phyloP scores from a whole-genome alignment of 2,329 filamentous ascomycete genomes.

The Pestalotiopsis sp. region DNA sequence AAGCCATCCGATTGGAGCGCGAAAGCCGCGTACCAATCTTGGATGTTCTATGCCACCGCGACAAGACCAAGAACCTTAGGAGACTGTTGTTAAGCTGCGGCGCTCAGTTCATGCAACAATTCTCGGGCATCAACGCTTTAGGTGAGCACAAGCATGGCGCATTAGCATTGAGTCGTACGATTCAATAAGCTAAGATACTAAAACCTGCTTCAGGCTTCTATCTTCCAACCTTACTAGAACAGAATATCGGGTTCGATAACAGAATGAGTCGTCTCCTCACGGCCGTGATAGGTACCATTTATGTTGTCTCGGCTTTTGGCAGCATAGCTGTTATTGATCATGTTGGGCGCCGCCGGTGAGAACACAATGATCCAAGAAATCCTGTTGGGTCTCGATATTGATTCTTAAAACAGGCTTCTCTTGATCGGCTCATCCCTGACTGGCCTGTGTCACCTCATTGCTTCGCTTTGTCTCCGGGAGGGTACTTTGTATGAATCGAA shows the following conservation, averaged over 20 bases:
- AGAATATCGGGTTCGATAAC: constrained; percentile 56
- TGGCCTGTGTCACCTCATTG: constrained; percentile 39
- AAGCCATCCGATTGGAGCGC: constrained; percentile 37
- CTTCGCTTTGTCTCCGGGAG: constrained; percentile 35
- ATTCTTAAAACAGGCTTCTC: constrained; percentile 33
- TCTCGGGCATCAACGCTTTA: constrained; percentile 45
- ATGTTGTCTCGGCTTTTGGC: constrained; percentile 37
- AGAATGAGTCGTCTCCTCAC: constrained; percentile 56
- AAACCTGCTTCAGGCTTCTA: constrained; percentile 37
- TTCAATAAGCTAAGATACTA: background rate
- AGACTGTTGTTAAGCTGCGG: constrained; percentile 37
- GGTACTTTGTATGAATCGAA: constrained; percentile 32
- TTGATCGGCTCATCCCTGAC: constrained; percentile 38
- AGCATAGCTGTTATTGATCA: constrained; percentile 42
- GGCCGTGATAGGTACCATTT: constrained; percentile 49
- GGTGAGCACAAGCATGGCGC: constrained; percentile 15
- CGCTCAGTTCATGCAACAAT: constrained; percentile 52
- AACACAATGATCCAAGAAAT: background rate
- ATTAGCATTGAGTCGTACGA: background rate
- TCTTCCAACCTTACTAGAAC: constrained; percentile 57
- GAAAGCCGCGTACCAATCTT: constrained; percentile 32
- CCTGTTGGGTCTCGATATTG: background rate
- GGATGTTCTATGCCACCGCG: constrained; percentile 38
- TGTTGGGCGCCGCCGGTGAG: constrained; percentile 41
- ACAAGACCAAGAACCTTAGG: constrained; percentile 36